Conservation (phyloP, 352 stramenopile species). For the Phytophthora kernoviae region DNA sequence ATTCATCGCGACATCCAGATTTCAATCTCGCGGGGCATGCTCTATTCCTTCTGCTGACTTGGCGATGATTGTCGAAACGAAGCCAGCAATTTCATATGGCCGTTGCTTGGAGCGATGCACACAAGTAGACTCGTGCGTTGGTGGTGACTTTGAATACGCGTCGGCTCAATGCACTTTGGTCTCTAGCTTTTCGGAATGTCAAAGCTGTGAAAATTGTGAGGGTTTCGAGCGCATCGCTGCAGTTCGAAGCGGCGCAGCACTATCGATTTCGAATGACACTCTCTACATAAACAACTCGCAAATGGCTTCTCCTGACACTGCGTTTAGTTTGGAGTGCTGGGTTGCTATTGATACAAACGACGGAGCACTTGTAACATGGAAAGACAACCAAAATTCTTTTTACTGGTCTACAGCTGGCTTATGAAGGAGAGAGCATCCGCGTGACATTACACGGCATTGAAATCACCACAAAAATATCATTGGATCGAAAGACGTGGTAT, state of each 20-base stretch:
- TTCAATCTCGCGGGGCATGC: constrained; percentile 23
- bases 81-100: constrained; percentile 19
- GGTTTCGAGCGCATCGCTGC: constrained; percentile 21
- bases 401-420: constrained; percentile 19
- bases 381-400: not conserved
- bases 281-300: constrained; percentile 8
- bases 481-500: constrained; percentile 17
- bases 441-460: constrained; percentile 19
- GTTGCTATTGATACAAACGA: constrained; percentile 16
- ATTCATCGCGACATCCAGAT: constrained; percentile 25
- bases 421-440: constrained; percentile 8
- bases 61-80: not conserved
- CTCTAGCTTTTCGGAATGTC: not conserved
- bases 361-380: constrained; percentile 25
- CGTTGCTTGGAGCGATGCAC: constrained; percentile 19
- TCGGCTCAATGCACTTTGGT: constrained; percentile 23
- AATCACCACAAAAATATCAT: constrained; percentile 16
- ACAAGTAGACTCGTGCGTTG: constrained; percentile 8
- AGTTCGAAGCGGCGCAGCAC: constrained; percentile 6
- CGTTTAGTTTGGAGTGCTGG: constrained; percentile 33
- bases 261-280: constrained; percentile 20
- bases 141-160: constrained; percentile 19
- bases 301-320: not conserved
- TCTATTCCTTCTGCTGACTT: not conserved
- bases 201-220: constrained; percentile 25